Evolutionary conservation across 23 red algal genomes (phyloP).

Genomic region (Gracilaria caudata): DNA sequence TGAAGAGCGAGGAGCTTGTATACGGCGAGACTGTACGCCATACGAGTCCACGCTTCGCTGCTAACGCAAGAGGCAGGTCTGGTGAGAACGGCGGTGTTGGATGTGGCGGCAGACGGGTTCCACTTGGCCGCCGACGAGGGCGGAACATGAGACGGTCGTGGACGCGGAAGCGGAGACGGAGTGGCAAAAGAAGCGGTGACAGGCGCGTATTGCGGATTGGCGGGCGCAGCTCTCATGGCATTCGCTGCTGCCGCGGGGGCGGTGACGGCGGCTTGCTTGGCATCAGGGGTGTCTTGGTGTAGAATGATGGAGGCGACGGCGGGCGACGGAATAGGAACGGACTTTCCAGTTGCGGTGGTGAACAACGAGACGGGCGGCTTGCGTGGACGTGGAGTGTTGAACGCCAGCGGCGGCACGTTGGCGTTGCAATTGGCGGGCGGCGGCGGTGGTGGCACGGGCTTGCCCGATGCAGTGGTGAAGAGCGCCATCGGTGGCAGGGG

Average conservation of each 20-base stretch:
- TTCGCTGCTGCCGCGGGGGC: slow-evolving; percentile 4
- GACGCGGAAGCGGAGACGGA: background rate
- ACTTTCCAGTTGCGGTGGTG: slow-evolving; percentile 43
- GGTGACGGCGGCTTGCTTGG: background rate
- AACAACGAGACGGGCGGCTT: background rate
- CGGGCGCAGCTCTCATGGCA: no score
- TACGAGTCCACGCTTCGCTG: slow-evolving; percentile 52
- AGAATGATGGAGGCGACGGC: background rate
- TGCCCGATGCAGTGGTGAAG: slow-evolving; percentile 6
- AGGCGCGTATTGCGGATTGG: no score
- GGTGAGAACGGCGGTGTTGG: slow-evolving; percentile 21
- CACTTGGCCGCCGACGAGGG: slow-evolving; percentile 20
- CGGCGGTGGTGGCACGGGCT: slow-evolving; percentile 15
- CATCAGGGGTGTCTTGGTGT: background rate
- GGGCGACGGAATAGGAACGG: background rate
- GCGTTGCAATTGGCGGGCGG: no score
- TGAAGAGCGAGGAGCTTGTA: slow-evolving; percentile 38
- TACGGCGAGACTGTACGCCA: slow-evolving; percentile 55
- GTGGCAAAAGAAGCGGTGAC: slow-evolving; percentile 18
- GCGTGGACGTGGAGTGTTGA: background rate
- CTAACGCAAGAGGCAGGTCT: slow-evolving; percentile 61
- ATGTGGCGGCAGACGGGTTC: slow-evolving; percentile 2
- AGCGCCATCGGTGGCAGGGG: background rate
- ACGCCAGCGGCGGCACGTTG: background rate
- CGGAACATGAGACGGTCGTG: background rate